A percentile compares a stretch with the other conserved stretches of the same genome.
Evolutionary conservation across 768 basidiomycete species (phyloP).

Genomic region (Suillus cothurnatus): DNA sequence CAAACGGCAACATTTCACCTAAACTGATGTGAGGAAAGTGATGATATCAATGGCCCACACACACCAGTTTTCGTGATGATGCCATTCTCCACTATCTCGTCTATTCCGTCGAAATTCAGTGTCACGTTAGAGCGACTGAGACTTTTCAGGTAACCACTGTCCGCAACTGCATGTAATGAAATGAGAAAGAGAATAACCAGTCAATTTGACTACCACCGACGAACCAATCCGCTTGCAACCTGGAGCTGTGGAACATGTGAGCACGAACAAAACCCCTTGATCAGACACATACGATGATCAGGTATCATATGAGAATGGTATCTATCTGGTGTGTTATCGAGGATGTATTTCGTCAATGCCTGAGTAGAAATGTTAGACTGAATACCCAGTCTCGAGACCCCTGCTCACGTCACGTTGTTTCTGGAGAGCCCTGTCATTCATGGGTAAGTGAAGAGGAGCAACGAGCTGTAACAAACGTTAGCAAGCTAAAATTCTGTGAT

Average conservation of each 20-base stretch:
- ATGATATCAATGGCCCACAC: neutral
- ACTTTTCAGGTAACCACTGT: neutral
- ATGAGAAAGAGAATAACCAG: neutral
- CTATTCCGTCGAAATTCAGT: neutral
- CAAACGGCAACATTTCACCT: neutral
- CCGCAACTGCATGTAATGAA: neutral
- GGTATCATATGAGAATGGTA: neutral
- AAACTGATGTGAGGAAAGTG: neutral
- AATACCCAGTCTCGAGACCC: neutral
- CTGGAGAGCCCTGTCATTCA: constrained; percentile 11
- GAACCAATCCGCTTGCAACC: neutral
- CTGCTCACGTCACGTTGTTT: constrained; percentile 14
- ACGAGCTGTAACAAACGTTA: constrained; percentile 17
- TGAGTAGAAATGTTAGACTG: constrained; percentile 1
- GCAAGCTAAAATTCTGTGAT: neutral
- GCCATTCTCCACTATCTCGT: neutral
- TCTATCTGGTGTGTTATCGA: neutral
- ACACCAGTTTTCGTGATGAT: neutral
- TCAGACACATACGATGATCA: neutral
- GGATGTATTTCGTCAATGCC: neutral
- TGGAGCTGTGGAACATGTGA: neutral
- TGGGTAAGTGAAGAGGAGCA: constrained; percentile 19
- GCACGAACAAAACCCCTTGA: neutral
- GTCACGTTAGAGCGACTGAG: neutral
- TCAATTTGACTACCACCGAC: neutral